A percentile compares a stretch with the other conserved stretches of the same genome.
Evolutionary conservation across 169 alveolate species (phyloP).

Genomic region (Pseudocohnilembus persalinus): DNA sequence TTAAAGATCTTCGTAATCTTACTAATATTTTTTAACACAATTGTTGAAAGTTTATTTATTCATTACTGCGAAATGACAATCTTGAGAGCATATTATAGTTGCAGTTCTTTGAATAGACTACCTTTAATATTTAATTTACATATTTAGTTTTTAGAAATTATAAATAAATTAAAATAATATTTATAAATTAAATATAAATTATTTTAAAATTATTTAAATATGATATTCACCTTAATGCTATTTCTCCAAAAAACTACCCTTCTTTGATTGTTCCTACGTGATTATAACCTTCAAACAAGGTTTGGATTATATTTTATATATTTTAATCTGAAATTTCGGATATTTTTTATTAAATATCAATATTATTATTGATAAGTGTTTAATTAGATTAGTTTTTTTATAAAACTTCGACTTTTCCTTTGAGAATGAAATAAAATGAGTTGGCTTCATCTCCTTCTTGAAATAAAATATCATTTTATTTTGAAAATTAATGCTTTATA

Average conservation of each 20-base stretch:
- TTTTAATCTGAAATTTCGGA: not conserved
- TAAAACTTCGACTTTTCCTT: not conserved
- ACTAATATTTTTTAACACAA: not conserved
- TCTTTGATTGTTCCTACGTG: not conserved
- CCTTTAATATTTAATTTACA: too few relatives aligned
- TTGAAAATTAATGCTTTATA: not conserved
- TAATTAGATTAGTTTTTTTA: too few relatives aligned
- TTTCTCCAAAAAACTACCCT: not conserved
- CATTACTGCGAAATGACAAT: not conserved
- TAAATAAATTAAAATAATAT: too few relatives aligned
- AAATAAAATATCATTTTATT: too few relatives aligned
- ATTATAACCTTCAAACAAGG: not conserved
- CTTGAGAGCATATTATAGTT: not conserved
- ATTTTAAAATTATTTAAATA: too few relatives aligned
- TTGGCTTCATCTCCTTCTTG: not conserved
- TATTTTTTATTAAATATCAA: too few relatives aligned
- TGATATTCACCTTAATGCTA: not conserved
- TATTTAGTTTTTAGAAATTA: too few relatives aligned
- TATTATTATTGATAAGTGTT: too few relatives aligned
- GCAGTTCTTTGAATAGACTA: not conserved
- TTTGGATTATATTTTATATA: too few relatives aligned
- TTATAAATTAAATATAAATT: too few relatives aligned
- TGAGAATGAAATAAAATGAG: too few relatives aligned
- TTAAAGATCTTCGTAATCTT: not conserved
- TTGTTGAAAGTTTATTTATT: not conserved